phyloP scores from a whole-genome alignment of 306 rosid species.

The Senna tora region DNA sequence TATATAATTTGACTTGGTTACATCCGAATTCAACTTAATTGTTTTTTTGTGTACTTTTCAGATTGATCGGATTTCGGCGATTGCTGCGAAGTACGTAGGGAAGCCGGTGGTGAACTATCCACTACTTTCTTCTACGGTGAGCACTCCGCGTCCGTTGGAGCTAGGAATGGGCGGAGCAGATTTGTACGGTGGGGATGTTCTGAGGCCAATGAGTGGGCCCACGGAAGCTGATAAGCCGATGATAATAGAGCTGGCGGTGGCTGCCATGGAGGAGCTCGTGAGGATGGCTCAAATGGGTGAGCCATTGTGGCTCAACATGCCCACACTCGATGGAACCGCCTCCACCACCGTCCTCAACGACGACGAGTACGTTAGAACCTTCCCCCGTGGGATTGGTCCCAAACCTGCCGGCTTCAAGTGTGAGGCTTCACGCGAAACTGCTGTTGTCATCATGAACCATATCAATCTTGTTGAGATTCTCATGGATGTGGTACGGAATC shows the following conservation, averaged over 20 bases:
- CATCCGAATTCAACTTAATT: no score
- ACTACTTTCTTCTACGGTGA: slow-evolving; percentile 65
- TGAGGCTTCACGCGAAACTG: slow-evolving; percentile 89
- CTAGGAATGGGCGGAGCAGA: slow-evolving; percentile 67
- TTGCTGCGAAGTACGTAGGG: slow-evolving; percentile 94
- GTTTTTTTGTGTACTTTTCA: no score
- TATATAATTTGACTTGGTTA: no score
- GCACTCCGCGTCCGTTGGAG: slow-evolving; percentile 77
- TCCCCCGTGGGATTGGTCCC: slow-evolving; percentile 85
- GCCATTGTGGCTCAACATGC: slow-evolving; percentile 72
- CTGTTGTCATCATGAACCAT: slow-evolving; percentile 91
- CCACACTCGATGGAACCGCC: slow-evolving; percentile 59
- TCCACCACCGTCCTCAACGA: slow-evolving; percentile 63
- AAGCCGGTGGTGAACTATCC: slow-evolving; percentile 88
- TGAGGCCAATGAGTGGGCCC: slow-evolving; percentile 69
- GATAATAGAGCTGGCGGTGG: slow-evolving; percentile 90
- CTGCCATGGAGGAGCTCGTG: slow-evolving; percentile 90
- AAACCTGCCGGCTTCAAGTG: slow-evolving; percentile 77
- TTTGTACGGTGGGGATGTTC: slow-evolving; percentile 86
- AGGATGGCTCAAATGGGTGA: slow-evolving; percentile 94
- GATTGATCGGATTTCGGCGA: slow-evolving; percentile 90
- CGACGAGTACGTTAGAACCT: slow-evolving; percentile 76
- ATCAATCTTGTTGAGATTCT: slow-evolving; percentile 86
- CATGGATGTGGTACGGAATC: slow-evolving; percentile 99
- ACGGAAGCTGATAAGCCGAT: slow-evolving; percentile 84